Conservation (phyloP, 2,329 filamentous ascomycete species). For the Sphaceloma murrayae region DNA sequence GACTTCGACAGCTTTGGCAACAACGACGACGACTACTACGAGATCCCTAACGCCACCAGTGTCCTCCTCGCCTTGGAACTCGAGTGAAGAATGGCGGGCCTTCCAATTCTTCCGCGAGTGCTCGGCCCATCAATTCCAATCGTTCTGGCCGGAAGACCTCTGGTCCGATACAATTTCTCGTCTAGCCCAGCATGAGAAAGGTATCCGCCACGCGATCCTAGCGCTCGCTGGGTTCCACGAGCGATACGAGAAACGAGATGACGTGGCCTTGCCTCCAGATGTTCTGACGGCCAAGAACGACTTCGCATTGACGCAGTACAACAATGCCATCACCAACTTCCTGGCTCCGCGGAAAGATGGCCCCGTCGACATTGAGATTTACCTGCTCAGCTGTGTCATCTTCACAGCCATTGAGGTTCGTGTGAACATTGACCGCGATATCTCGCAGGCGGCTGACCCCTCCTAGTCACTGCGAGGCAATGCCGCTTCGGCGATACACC, state of each 20-base stretch:
- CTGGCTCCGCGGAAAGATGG: neutral
- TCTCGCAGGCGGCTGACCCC: neutral
- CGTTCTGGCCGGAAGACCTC: conserved; percentile 3
- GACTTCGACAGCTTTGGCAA: neutral
- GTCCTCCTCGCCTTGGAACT: neutral
- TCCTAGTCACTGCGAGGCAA: conserved; percentile 7
- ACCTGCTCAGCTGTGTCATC: conserved; percentile 11
- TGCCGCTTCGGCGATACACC: conserved; percentile 9
- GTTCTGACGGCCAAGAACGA: neutral
- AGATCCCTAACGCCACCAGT: neutral
- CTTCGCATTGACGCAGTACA: conserved; percentile 10
- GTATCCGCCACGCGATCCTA: conserved; percentile 13
- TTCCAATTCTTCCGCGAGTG: conserved; percentile 15
- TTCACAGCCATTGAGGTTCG: conserved; percentile 13
- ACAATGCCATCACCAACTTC: conserved; percentile 9
- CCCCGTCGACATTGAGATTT: neutral
- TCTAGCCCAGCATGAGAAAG: conserved; percentile 1
- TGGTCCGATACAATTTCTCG: conserved; percentile 9
- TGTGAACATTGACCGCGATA: neutral
- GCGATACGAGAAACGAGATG: conserved; percentile 2
- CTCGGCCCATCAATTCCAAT: conserved; percentile 3
- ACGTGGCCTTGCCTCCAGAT: neutral
- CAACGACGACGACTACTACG: neutral
- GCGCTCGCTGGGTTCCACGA: conserved; percentile 10
- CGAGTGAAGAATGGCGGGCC: conserved; percentile 3